A percentile compares a stretch with the other conserved stretches of the same genome.
Conservation (phyloP, 306 rosid species). For the Casuarina equisetifolia region DNA sequence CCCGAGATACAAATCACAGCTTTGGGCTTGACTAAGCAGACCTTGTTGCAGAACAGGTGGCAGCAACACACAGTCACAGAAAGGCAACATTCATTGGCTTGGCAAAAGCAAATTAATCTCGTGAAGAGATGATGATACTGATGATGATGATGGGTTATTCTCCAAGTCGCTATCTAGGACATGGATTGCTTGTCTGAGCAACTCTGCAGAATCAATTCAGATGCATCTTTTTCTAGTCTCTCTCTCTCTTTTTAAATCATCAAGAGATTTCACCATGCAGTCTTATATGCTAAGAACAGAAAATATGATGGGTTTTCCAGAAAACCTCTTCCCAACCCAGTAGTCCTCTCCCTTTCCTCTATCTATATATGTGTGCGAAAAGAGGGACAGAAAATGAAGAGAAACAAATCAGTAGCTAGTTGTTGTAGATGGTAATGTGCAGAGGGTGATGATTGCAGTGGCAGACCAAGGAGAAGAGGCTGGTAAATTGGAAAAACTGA, state of each 20-base stretch:
- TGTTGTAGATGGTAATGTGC: slow-evolving; percentile 29
- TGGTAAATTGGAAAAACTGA: slow-evolving; percentile 32
- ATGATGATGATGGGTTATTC: slow-evolving; percentile 51
- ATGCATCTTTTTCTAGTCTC: slow-evolving; percentile 25
- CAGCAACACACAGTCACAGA: slow-evolving; percentile 38
- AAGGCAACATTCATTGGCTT: slow-evolving; percentile 44
- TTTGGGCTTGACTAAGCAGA: slow-evolving; percentile 39
- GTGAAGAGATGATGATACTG: slow-evolving; percentile 44
- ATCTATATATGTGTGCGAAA: slow-evolving; percentile 28
- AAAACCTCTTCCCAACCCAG: slow-evolving; percentile 31
- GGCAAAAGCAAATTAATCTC: slow-evolving; percentile 35
- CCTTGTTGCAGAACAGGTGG: slow-evolving; percentile 37
- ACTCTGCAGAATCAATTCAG: slow-evolving; percentile 46
- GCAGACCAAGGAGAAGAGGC: slow-evolving; percentile 32
- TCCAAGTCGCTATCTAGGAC: slow-evolving; percentile 67
- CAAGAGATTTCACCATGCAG: slow-evolving; percentile 39
- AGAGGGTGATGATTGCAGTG: slow-evolving; percentile 50
- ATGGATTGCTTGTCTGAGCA: slow-evolving; percentile 58
- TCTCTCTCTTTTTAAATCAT: slow-evolving; percentile 23
- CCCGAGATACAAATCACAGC: slow-evolving; percentile 26
- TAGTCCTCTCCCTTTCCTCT: slow-evolving; percentile 30
- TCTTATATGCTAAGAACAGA: slow-evolving; percentile 37
- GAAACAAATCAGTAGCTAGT: slow-evolving; percentile 20
- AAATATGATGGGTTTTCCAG: slow-evolving; percentile 31
- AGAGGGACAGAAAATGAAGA: slow-evolving; percentile 24